Percentiles rank a stretch among this genome's conserved stretches.
Evolutionary conservation across 2,329 filamentous ascomycete genomes (phyloP).

Genomic region (Fusarium anthophilum): DNA sequence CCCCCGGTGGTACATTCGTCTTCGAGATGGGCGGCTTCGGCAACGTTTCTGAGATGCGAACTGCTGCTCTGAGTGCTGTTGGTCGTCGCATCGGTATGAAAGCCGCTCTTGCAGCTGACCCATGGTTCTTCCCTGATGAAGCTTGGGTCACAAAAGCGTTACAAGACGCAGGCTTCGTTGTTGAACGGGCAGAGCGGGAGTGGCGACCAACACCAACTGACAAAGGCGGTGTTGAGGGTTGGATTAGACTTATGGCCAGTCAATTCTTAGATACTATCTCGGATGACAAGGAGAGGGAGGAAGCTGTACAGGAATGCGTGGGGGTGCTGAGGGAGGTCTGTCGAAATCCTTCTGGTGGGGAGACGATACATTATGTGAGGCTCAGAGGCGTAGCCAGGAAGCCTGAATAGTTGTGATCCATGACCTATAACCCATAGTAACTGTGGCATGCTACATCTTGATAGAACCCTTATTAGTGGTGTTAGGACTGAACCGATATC

Average conservation of each 20-base stretch:
- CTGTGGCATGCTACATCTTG: background rate
- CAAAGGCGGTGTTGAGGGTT: constrained; percentile 69
- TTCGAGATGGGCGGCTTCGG: constrained; percentile 80
- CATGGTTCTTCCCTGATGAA: constrained; percentile 79
- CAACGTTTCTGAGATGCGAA: constrained; percentile 71
- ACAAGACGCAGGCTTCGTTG: constrained; percentile 56
- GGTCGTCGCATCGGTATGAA: constrained; percentile 60
- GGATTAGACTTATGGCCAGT: constrained; percentile 72
- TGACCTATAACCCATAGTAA: background rate
- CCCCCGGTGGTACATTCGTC: constrained; percentile 65
- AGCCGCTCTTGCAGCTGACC: constrained; percentile 60
- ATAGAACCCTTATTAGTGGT: background rate
- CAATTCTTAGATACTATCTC: constrained; percentile 64
- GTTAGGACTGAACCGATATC: background rate
- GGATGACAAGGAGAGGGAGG: constrained; percentile 58
- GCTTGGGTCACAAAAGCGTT: constrained; percentile 61
- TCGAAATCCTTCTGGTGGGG: constrained; percentile 64
- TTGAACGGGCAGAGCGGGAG: constrained; percentile 67
- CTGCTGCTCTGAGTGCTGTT: constrained; percentile 65
- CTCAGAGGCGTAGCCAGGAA: constrained; percentile 60
- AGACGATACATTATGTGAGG: constrained; percentile 63
- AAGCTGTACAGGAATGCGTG: constrained; percentile 62
- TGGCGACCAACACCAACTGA: constrained; percentile 71
- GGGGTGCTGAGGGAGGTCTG: constrained; percentile 65
- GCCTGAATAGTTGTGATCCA: constrained; percentile 21